Conservation (phyloP, 1,284 basidiomycete species). For the Clitocybe nebularis region DNA sequence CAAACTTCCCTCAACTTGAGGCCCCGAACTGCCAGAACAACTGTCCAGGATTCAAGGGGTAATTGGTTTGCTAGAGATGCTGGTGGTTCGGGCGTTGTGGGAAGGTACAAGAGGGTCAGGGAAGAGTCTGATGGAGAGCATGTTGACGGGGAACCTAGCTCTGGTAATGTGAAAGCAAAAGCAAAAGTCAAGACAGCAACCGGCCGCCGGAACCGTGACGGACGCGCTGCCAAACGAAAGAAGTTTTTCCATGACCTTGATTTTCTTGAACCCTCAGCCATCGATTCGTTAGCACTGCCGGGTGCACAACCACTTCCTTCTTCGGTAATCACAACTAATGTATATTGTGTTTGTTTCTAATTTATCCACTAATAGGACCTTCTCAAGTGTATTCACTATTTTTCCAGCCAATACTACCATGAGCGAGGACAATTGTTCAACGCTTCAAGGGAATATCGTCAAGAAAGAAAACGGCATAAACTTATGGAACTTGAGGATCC, state of each 20-base stretch:
- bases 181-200: slow-evolving; percentile 15
- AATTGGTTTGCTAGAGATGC: slow-evolving; percentile 45
- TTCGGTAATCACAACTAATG: slow-evolving; percentile 35
- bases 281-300: neutral
- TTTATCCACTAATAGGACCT: slow-evolving; percentile 46
- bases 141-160: slow-evolving; percentile 9
- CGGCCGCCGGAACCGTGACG: slow-evolving; percentile 12
- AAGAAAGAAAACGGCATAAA: slow-evolving; percentile 32
- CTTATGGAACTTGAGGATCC: slow-evolving; percentile 11
- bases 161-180: slow-evolving; percentile 16
- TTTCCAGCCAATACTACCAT: slow-evolving; percentile 58
- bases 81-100: slow-evolving; percentile 26
- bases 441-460: slow-evolving; percentile 42
- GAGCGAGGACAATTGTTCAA: slow-evolving; percentile 57
- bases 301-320: slow-evolving; percentile 32
- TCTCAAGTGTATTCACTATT: slow-evolving; percentile 66
- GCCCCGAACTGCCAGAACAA: slow-evolving; percentile 23
- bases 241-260: slow-evolving; percentile 25
- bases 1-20: slow-evolving; percentile 31
- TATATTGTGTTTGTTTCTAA: slow-evolving; percentile 3
- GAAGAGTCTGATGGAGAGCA: slow-evolving; percentile 17
- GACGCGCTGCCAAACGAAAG: slow-evolving; percentile 20
- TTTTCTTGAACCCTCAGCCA: slow-evolving; percentile 19
- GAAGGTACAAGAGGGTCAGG: slow-evolving; percentile 15
- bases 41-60: slow-evolving; percentile 35